Percentiles rank a stretch among this genome's conserved stretches.
Evolutionary conservation across 345 rosid species (phyloP).

Genomic region (Sonneratia caseolaris): DNA sequence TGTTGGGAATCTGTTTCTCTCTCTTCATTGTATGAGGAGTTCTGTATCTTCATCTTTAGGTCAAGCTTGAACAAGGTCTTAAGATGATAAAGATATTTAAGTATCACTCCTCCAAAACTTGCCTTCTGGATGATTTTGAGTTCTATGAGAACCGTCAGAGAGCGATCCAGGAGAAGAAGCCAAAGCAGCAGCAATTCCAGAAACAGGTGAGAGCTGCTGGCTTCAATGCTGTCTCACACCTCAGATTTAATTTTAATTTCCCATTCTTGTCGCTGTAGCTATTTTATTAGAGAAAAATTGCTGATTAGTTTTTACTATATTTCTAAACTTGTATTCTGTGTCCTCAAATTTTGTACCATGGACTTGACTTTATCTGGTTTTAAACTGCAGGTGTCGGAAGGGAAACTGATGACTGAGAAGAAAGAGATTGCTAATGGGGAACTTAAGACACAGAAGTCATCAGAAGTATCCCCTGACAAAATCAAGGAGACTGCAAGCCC

Average conservation of each 20-base stretch:
- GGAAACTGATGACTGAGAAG: constrained; percentile 9
- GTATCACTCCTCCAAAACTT: constrained; percentile 35
- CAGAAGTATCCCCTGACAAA: constrained; percentile 6
- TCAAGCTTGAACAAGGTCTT: constrained; percentile 53
- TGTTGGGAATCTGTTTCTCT: not conserved
- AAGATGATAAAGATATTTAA: constrained; percentile 61
- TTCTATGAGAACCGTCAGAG: constrained; percentile 78
- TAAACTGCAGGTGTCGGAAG: constrained; percentile 11
- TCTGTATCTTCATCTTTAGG: constrained; percentile 23
- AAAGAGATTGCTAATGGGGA: constrained; percentile 11
- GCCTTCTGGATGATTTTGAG: constrained; percentile 65
- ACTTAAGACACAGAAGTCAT: constrained; percentile 6
- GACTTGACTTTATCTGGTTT: not conserved
- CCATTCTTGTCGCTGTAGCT: too few species aligned
- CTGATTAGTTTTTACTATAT: too few species aligned
- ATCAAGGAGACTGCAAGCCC: constrained; percentile 7
- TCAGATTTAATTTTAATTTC: not conserved
- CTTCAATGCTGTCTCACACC: not conserved
- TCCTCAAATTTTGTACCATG: not conserved
- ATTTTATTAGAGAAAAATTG: too few species aligned
- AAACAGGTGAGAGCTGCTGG: constrained; percentile 13
- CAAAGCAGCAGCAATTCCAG: constrained; percentile 30
- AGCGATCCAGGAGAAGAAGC: constrained; percentile 54
- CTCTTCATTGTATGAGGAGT: not conserved
- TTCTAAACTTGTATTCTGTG: not conserved